Evolutionary conservation across 495 filamentous ascomycete genomes (phyloP), one percentile per base, ranked within the genome.

Genomic region (Daldinia decipiens): DNA sequence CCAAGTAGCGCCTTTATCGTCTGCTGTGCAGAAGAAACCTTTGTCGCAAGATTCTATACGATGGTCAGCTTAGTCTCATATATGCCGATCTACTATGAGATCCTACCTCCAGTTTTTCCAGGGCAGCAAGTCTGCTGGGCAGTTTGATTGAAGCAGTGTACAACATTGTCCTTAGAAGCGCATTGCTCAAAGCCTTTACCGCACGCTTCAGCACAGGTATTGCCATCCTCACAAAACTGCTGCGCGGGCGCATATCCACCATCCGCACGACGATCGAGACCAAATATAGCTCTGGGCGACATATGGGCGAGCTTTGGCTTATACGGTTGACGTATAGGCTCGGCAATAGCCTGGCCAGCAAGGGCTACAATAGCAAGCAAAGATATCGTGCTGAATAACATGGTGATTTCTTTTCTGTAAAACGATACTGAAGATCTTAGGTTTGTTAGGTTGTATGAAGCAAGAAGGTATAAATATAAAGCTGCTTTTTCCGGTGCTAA

Each of bases 201-300:
- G 74, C 83, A 85, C 47, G 83, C 82, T 69, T 83, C 78, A n/a
- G 76, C 76, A 74, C 82, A 84, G 4, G 83, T 84, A 52, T 74
- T 54, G 39, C 82, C 83, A 26, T 67, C 58, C 19, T 76, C 73
- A 59, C 83, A 84, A 32, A 77, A 72, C 39, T 78, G 74, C 74
- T 80, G 75, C 50, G 73, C 72, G 19, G 83, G 82, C 67, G 78
- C 67, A 69, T 85, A 85, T 53, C 81, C 82, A 39, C 77, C 74
- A 19, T 75, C 64, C 8, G 67, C 56, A 34, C 82, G 80, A 39
- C 81, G 82, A 34, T 73, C 65, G 43, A 84, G 71, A 47, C 79
- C 81, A 34, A 84, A 80, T 12, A 84, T 43, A 19, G 77, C 70
- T 40, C 74, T 79, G 61, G 76, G 57, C 1, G 83, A 80, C 75